Conservation (phyloP, 2,329 filamentous ascomycete genomes). For the Xylaria polymorpha region DNA sequence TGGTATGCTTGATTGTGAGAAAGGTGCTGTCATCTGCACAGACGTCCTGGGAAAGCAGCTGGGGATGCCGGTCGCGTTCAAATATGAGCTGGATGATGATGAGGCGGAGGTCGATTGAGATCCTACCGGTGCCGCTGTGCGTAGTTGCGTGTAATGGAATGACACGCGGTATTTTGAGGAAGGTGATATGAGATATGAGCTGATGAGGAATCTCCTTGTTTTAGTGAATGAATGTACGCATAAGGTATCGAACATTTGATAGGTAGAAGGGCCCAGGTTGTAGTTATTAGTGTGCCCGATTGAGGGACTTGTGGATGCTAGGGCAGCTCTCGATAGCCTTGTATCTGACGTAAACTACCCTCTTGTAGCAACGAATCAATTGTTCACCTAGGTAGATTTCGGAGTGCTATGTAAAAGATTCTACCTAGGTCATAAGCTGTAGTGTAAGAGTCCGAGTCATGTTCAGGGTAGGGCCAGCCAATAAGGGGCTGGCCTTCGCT, state of each 20-base stretch:
- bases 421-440: too few relatives aligned
- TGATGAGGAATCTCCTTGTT: neutral
- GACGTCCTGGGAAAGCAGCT: constrained; percentile 12
- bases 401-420: neutral
- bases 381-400: neutral
- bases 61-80: constrained; percentile 11
- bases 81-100: neutral
- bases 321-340: neutral
- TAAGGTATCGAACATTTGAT: neutral
- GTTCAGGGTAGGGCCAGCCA: neutral
- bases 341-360: neutral
- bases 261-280: neutral
- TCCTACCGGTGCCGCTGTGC: neutral
- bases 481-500: too few relatives aligned
- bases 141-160: neutral
- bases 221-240: neutral
- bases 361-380: neutral
- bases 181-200: neutral
- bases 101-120: neutral
- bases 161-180: neutral
- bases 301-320: neutral
- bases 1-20: constrained; percentile 7
- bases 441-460: neutral
- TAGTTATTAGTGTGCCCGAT: neutral
- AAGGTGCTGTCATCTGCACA: constrained; percentile 1